phyloP scores from a whole-genome alignment of 2,329 filamentous ascomycete species.

The Sarocladium oryzae region DNA sequence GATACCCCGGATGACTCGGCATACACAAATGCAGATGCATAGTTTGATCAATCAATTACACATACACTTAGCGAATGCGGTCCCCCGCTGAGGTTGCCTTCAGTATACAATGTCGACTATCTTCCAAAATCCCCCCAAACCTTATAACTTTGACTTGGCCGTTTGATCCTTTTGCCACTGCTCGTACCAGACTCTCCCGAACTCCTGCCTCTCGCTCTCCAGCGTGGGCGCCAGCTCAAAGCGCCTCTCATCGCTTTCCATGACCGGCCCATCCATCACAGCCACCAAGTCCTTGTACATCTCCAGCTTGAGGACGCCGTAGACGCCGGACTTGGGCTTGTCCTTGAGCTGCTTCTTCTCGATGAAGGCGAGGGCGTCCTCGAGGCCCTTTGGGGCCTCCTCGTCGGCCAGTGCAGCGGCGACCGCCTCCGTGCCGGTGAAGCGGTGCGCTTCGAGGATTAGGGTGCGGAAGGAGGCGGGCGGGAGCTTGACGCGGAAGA shows the following conservation, averaged over 20 bases:
- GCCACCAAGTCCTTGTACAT: constrained; percentile 64
- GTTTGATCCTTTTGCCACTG: constrained; percentile 39
- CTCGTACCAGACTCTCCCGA: constrained; percentile 39
- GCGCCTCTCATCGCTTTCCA: constrained; percentile 43
- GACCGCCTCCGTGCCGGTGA: constrained; percentile 55
- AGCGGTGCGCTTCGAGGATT: constrained; percentile 68
- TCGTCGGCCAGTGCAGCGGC: constrained; percentile 53
- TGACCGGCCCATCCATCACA: constrained; percentile 46
- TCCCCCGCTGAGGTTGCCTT: too few relatives aligned
- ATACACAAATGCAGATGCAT: constrained; percentile 2
- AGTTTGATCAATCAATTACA: background rate
- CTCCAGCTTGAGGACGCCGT: constrained; percentile 66
- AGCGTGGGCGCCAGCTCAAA: constrained; percentile 34
- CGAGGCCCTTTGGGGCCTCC: constrained; percentile 48
- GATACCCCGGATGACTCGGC: constrained; percentile 20
- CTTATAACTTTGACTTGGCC: constrained; percentile 31
- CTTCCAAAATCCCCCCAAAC: too few relatives aligned
- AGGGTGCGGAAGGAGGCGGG: constrained; percentile 53
- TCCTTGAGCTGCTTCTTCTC: constrained; percentile 49
- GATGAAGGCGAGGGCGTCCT: constrained; percentile 56
- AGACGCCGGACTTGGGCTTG: constrained; percentile 60
- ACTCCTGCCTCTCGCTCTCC: constrained; percentile 36
- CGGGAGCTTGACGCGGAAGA: constrained; percentile 66
- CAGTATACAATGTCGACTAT: background rate
- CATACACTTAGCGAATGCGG: too few relatives aligned